Percentiles rank a stretch among this genome's conserved stretches.
Evolutionary conservation across 176 grass and related monocot genomes (phyloP).

Genomic region (Phragmites australis): DNA sequence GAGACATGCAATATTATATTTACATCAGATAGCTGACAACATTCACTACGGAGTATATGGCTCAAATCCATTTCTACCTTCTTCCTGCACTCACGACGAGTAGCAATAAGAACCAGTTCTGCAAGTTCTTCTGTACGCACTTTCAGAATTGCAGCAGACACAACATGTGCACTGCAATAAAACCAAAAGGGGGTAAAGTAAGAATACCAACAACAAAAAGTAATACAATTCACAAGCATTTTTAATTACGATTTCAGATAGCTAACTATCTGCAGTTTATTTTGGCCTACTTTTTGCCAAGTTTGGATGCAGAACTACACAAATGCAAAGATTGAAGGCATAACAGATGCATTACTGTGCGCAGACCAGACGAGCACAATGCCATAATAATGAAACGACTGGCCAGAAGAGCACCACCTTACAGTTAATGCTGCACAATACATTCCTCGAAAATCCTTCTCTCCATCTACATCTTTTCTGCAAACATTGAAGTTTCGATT

Average conservation of each 20-base stretch:
- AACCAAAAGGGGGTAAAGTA: constrained; percentile 6
- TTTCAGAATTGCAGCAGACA: constrained; percentile 65
- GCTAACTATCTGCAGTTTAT: constrained; percentile 7
- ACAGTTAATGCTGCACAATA: constrained; percentile 58
- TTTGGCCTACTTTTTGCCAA: not conserved
- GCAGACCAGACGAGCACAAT: constrained; percentile 33
- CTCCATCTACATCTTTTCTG: constrained; percentile 49
- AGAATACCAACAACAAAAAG: constrained; percentile 3
- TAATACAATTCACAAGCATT: constrained; percentile 4
- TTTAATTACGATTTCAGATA: not conserved
- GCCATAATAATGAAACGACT: constrained; percentile 3
- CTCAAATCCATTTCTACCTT: constrained; percentile 48
- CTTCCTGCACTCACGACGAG: constrained; percentile 41
- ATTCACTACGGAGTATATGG: constrained; percentile 2
- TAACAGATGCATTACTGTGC: not conserved
- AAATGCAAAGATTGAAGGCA: constrained; percentile 11
- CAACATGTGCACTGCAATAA: constrained; percentile 41
- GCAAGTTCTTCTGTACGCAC: constrained; percentile 51
- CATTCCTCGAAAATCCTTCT: constrained; percentile 67
- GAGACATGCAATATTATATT: constrained; percentile 21
- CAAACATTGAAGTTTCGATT: constrained; percentile 38
- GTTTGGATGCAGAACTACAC: not conserved
- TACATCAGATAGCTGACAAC: constrained; percentile 8
- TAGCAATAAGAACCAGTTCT: constrained; percentile 57
- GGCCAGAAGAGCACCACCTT: constrained; percentile 44